Evolutionary conservation across 495 filamentous ascomycete species (phyloP).

Genomic region (Hypoxylon rickii): DNA sequence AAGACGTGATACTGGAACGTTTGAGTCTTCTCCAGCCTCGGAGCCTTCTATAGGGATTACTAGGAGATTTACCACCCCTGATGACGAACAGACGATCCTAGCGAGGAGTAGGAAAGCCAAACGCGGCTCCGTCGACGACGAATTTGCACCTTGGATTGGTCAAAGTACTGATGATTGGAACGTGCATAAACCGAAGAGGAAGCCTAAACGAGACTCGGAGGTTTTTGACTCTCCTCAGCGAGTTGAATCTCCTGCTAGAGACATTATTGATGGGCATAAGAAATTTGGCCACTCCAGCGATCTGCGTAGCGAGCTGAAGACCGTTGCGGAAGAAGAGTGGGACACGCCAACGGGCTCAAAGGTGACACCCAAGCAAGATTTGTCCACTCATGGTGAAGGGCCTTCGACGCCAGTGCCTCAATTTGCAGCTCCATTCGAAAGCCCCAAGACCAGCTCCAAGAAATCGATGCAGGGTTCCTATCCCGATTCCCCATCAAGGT

Average conservation of each 20-base stretch:
- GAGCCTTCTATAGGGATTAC: conserved; percentile 16
- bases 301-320: conserved; percentile 8
- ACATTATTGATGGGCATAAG: conserved; percentile 22
- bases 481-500: conserved; percentile 26
- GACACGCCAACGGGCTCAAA: conserved; percentile 28
- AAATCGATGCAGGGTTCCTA: conserved; percentile 40
- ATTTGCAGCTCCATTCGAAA: conserved; percentile 36
- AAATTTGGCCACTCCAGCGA: conserved; percentile 17
- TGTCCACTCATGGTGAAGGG: conserved; percentile 7
- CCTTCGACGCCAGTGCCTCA: conserved; percentile 19
- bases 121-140: conserved; percentile 11
- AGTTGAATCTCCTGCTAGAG: conserved; percentile 5
- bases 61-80: conserved; percentile 1
- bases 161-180: conserved; percentile 16
- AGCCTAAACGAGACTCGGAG: conserved; percentile 26
- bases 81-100: not conserved
- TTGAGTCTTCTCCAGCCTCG: conserved; percentile 22
- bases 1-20: conserved; percentile 33
- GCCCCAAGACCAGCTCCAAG: conserved; percentile 34
- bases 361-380: conserved; percentile 23
- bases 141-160: conserved; percentile 3
- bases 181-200: not conserved
- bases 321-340: conserved; percentile 20
- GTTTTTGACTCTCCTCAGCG: conserved; percentile 36
- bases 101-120: conserved; percentile 15